Evolutionary conservation across 805 yeast species (phyloP), one percentile per base, ranked within the genome.

Genomic region (Myxozyma neotropica): DNA sequence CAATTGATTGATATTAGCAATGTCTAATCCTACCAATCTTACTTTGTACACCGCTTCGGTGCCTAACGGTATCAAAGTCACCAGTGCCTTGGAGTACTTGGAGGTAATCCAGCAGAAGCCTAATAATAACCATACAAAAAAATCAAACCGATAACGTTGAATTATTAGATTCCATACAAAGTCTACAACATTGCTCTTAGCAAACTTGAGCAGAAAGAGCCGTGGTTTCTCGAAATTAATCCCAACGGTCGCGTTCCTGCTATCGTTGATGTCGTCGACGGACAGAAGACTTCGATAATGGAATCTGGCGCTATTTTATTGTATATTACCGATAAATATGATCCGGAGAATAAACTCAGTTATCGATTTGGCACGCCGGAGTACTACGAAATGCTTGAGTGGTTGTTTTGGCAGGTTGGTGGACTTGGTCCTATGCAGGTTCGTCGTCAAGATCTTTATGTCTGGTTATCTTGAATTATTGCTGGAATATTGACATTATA

Each of bases 191-290:
- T 85, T 54, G 81, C 81, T 61, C 68, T 85, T 43, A 1, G 57
- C 0, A 74, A 70, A 24, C 72, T 73, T 43, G 81, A 71, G 42
- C 85, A 83, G 58, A 84, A 84, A 68, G 80, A 81, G 63, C 81
- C 77, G 5, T 81, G 86, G 85, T 85, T 75, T 64, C 69, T 83
- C 51, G 75, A 80, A 55, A 70, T 83, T 68, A 83, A 84, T 70
- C 84, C 86, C 19, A 84, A 85, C 66, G 88, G 89, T 4, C 75
- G 83, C 66, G 81, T 86, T 52, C 89, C 90, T 27, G 77, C 84
- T 0, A 70, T 86, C 36, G 74, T 70, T 38, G 78, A 76, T 49
- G 73, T 69, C 36, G 68, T 68, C 3, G 54, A 78, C 4, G 85
- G 83, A 3, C 71, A 79, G 42, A 70, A 70, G 6, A 75, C 76